These are phyloP conservation scores for Ulmus americana DNA, from an alignment of 331 rosid species.

Conservation along the genomic window DNA sequence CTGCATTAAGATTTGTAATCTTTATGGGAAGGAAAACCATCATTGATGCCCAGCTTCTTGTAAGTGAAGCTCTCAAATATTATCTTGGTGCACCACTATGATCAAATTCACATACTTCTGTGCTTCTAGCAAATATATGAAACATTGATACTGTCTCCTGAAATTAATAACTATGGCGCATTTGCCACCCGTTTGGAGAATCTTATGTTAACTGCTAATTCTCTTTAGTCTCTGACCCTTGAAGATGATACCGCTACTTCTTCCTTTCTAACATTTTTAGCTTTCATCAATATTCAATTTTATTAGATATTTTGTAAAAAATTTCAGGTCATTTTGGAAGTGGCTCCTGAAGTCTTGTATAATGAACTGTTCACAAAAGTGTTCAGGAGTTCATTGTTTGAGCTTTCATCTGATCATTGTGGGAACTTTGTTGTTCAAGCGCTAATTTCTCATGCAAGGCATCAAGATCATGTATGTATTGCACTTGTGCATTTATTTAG, in stretches of 20 bases:
- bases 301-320: constrained; percentile 9
- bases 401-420: constrained; percentile 68
- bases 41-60: too few relatives aligned
- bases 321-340: constrained; percentile 88
- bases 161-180: not conserved
- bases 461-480: constrained; percentile 52
- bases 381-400: constrained; percentile 63
- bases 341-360: constrained; percentile 71
- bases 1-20: not conserved
- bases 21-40: not conserved
- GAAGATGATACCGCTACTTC: not conserved
- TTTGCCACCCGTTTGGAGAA: not conserved
- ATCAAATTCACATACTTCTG: not conserved
- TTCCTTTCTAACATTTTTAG: not conserved
- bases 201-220: not conserved
- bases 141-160: not conserved
- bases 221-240: not conserved
- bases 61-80: not conserved
- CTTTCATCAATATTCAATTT: constrained; percentile 8
- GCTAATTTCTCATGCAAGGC: constrained; percentile 56
- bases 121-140: not conserved
- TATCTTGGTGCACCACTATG: not conserved
- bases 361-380: constrained; percentile 53
- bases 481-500: not conserved
- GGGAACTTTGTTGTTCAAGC: constrained; percentile 92